These are phyloP conservation scores for Euphrasia confusa DNA, from an alignment of 257 asterid species.

Conservation along the genomic window DNA sequence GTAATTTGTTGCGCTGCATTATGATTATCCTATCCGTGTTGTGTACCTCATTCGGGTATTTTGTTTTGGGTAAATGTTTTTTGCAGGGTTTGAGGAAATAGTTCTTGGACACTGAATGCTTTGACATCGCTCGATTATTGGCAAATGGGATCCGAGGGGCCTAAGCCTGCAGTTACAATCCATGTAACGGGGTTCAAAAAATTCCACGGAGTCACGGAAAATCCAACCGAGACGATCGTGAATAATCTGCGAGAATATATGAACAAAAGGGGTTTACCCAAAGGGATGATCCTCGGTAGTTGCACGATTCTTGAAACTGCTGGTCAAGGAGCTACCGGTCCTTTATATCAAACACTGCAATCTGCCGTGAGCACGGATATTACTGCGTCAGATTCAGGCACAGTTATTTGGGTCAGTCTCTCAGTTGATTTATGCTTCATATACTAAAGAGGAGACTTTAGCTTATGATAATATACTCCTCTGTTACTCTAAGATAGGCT, in stretches of 20 bases:
- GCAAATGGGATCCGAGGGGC: slow-evolving; percentile 81
- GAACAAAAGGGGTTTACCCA: slow-evolving; percentile 56
- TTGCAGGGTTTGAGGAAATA: slow-evolving; percentile 22
- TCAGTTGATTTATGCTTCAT: not conserved
- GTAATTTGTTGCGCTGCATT: too few species aligned
- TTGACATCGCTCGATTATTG: slow-evolving; percentile 23
- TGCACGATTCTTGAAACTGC: slow-evolving; percentile 79
- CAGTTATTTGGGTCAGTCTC: slow-evolving; percentile 62
- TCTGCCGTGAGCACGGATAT: slow-evolving; percentile 39
- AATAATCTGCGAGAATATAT: slow-evolving; percentile 52
- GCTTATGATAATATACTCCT: not conserved
- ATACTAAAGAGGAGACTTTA: not conserved
- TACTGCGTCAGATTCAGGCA: slow-evolving; percentile 34
- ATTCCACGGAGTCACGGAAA: slow-evolving; percentile 77
- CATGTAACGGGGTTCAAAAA: slow-evolving; percentile 77
- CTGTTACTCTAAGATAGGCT: too few species aligned
- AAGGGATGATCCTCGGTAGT: slow-evolving; percentile 71
- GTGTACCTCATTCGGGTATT: too few species aligned
- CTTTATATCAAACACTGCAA: slow-evolving; percentile 60
- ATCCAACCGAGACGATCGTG: slow-evolving; percentile 78
- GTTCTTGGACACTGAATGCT: slow-evolving; percentile 20
- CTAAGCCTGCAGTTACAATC: slow-evolving; percentile 55
- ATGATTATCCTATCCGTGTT: too few species aligned
- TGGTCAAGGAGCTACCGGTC: slow-evolving; percentile 60
- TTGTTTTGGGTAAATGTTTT: too few species aligned